These are phyloP conservation scores for Malassezia dermatis DNA, from an alignment of 1,284 basidiomycete species.

Conservation along the genomic window DNA sequence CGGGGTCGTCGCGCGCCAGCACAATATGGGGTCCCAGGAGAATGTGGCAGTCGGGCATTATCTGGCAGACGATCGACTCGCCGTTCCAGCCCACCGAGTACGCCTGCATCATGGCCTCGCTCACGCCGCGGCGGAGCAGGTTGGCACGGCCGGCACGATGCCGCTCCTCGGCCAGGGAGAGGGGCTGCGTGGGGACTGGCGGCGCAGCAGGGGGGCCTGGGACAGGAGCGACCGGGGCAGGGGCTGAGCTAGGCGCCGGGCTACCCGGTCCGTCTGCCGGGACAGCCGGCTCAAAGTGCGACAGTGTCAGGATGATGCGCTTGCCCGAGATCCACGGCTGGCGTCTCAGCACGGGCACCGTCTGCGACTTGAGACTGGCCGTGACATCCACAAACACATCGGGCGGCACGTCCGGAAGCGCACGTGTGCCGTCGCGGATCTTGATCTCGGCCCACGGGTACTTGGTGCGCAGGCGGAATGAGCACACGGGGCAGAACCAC, in stretches of 20 bases:
- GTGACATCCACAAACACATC: slow-evolving; percentile 41
- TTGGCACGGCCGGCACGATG: slow-evolving; percentile 38
- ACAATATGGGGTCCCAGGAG: slow-evolving; percentile 13
- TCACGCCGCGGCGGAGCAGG: slow-evolving; percentile 39
- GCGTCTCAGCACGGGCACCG: slow-evolving; percentile 32
- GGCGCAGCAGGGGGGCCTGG: background rate
- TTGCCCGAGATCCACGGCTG: slow-evolving; percentile 33
- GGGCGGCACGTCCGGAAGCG: slow-evolving; percentile 20
- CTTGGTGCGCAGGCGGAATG: slow-evolving; percentile 40
- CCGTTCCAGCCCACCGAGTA: slow-evolving; percentile 45
- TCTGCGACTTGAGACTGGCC: slow-evolving; percentile 37
- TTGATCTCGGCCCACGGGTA: slow-evolving; percentile 43
- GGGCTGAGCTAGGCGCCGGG: background rate
- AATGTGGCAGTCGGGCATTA: slow-evolving; percentile 25
- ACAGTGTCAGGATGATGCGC: slow-evolving; percentile 39
- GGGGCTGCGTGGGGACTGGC: background rate
- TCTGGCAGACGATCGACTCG: slow-evolving; percentile 33
- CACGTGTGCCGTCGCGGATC: slow-evolving; percentile 29
- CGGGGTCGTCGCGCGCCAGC: slow-evolving; percentile 29
- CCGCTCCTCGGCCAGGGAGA: slow-evolving; percentile 20
- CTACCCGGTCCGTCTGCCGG: background rate
- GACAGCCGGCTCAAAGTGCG: slow-evolving; percentile 40
- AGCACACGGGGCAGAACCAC: slow-evolving; percentile 47
- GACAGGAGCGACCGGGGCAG: background rate
- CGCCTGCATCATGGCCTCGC: slow-evolving; percentile 39